Base-by-base conservation (phyloP, 2,329 filamentous ascomycete species). In the Aspergillus chevalieri region DNA sequence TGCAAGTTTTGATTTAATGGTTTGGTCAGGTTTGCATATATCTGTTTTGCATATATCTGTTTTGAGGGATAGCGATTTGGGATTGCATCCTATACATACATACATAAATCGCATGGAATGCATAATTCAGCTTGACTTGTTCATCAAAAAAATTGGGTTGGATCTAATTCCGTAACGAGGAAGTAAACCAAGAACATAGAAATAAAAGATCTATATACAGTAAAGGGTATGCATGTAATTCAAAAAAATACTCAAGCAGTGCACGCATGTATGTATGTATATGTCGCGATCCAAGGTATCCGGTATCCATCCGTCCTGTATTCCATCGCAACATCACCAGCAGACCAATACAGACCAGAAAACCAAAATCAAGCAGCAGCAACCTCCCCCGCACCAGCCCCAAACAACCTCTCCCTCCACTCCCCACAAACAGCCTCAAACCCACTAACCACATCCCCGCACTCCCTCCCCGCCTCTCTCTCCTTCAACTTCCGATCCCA, bases 351-450 rank as follows among this genome's bases (percentile, higher is more conserved):
- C 28, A 33, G 3, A 10, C 6, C 5, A 38, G 17, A 21, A 41
- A 19, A 10, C 15, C 38, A 41, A 21, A 28, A 49, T 59, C 52
- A 68, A 47, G 61, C 62, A 46, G 66, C 65, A 33, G 61, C 64
- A 22, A 63, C 59, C 53, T 67, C 64, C 15, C 66, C 55, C 43
- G 59, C 60, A 48, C 60, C 58, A 41, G 59, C 59, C n/a, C 70
- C 83, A 52, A 90, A 78, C 44, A 95, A 72, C 57, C 86, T 81
- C 63, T 84, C 83, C 64, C 91, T 82, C 87, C 91, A 93, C 49
- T 82, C 81, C 50, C 91, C 85, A 71, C 90, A 96, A 1, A 92
- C 84, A 64, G 90, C 85, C 68, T 96, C 92, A 63, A 98, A 97
- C 0, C 93, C 93, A 43, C 86, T 85, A 30, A 96, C 85, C 1